Base-by-base conservation (phyloP, 352 stramenopile genomes). In the Detonula confervacea region DNA sequence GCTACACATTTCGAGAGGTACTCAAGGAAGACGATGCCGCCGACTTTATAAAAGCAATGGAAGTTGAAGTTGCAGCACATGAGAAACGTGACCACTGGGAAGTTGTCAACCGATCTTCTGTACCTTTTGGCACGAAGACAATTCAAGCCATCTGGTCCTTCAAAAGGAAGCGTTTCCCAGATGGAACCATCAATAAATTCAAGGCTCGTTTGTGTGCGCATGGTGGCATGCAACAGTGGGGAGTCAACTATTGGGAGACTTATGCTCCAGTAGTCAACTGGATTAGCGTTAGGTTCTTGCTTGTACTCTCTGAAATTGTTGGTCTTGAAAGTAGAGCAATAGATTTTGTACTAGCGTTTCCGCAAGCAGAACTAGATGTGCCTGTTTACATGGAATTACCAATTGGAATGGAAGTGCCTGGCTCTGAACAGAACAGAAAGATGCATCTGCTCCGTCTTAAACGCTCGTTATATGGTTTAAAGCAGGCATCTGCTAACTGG, bases 101-200 rank as follows among this genome's bases (percentile, higher is more conserved):
- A 11, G 33, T 72, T 20, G 63, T 77, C 8, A 18, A 12, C 49
- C 42, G 42, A 14, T 61, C 37, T 29, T 33, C 24, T 24, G 20
- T 81, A 3, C 57, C 47, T 12, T 11, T 57, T 16, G 25, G 42
- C 16, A 20, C 33, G 18, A 72, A 80, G 49, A 44, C 73, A 33
- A 68, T 77, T 18, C 22, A 75, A 30, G 69, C 77, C 22, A 63
- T 87, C 9, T 87, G 79, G 79, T 65, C 67, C 8, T 80, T 86
- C 56, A 81, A 83, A 69, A 25, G 74, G n/a, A 87, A 87, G 42
- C 5, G 68, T 5, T 63, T 52, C n/a, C 83, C 73, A 55, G 73
- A 89, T 72, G 82, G 82, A 73, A 74, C n/a, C 37, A 60, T 51
- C 0, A 65, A 56, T 20, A 83, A 42, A 66, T 55, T 52, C 14